Evolutionary conservation across 768 basidiomycete genomes (phyloP).

Genomic region (Trametes cingulata): DNA sequence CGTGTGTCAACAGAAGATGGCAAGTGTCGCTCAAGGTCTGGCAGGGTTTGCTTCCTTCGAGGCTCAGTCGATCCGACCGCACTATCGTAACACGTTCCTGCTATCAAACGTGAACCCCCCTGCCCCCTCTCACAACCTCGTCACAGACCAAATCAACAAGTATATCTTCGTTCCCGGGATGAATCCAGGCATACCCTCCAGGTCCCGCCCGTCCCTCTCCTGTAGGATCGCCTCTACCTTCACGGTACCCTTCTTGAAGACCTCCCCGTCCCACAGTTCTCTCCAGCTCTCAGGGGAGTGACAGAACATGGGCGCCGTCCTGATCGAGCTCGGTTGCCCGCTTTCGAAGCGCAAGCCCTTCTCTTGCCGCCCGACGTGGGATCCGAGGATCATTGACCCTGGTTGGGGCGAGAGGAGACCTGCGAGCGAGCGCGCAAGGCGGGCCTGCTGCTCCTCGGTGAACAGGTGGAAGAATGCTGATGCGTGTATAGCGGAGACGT

Average conservation of each 20-base stretch:
- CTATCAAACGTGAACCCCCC: too few species aligned
- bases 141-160: background rate
- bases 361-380: constrained; percentile 34
- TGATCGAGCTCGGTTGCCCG: too few species aligned
- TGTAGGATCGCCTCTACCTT: constrained; percentile 24
- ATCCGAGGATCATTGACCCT: constrained; percentile 47
- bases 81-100: background rate
- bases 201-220: background rate
- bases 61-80: too few species aligned
- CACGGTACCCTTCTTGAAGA: constrained; percentile 37
- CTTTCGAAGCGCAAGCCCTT: constrained; percentile 17
- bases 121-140: background rate
- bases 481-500: constrained; percentile 48
- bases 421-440: constrained; percentile 42
- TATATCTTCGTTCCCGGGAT: background rate
- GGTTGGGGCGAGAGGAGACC: constrained; percentile 40
- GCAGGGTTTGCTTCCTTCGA: too few species aligned
- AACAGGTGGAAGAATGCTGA: constrained; percentile 52
- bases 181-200: too few species aligned
- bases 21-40: too few species aligned
- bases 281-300: constrained; percentile 39
- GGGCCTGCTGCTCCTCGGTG: constrained; percentile 37
- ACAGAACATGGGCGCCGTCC: constrained; percentile 28
- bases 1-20: too few species aligned
- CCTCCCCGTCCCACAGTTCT: constrained; percentile 39